Percentiles rank a stretch among this genome's conserved stretches.
Conservation (phyloP, 805 yeast species). For the Huiozyma naganishii region DNA sequence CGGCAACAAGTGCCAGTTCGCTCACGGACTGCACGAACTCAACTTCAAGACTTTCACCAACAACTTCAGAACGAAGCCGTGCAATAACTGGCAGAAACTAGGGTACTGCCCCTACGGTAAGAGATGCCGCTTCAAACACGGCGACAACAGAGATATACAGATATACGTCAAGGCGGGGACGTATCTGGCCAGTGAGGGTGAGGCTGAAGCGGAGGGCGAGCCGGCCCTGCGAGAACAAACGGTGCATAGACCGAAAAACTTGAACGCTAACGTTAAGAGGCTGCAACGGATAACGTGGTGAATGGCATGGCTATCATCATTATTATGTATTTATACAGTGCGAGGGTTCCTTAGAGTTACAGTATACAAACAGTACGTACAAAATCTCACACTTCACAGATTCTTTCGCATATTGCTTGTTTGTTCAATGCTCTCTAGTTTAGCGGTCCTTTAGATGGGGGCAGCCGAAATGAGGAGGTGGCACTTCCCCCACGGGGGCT, state of each 20-base stretch:
- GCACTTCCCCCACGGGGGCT: too few species aligned
- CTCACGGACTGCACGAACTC: slow-evolving; percentile 76
- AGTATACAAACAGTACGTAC: too few species aligned
- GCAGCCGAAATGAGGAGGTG: too few species aligned
- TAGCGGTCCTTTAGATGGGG: too few species aligned
- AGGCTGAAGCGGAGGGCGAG: not conserved
- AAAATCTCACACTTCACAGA: too few species aligned
- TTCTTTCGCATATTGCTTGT: too few species aligned
- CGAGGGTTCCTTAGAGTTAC: too few species aligned
- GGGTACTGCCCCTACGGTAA: slow-evolving; percentile 84
- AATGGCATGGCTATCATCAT: not conserved
- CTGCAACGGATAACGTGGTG: slow-evolving; percentile 26
- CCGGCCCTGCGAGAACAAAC: not conserved
- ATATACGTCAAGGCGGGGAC: slow-evolving; percentile 20
- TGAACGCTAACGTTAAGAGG: slow-evolving; percentile 23
- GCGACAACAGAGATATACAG: slow-evolving; percentile 29
- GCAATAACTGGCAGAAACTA: slow-evolving; percentile 74
- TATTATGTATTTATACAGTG: too few species aligned
- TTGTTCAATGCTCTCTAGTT: too few species aligned
- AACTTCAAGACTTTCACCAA: slow-evolving; percentile 54
- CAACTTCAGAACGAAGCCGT: slow-evolving; percentile 85
- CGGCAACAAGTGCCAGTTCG: slow-evolving; percentile 88
- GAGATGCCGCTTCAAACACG: slow-evolving; percentile 88
- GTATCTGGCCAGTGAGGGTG: slow-evolving; percentile 1
- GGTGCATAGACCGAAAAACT: slow-evolving; percentile 11